A percentile compares a stretch with the other conserved stretches of the same genome.
Conservation (phyloP, 768 basidiomycete species). For the Crassisporium funariophilum region DNA sequence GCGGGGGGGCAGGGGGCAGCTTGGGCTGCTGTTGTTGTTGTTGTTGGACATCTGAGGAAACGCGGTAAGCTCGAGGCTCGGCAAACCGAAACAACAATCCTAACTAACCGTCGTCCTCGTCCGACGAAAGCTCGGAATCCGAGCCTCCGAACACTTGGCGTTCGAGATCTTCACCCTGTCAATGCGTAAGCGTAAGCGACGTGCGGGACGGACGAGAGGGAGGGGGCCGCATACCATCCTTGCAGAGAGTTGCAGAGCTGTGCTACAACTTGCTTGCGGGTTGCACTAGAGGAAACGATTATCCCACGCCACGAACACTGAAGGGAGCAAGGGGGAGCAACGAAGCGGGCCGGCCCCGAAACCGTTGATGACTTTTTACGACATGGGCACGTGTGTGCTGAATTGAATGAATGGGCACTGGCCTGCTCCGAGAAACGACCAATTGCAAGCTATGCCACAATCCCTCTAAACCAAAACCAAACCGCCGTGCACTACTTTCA, state of each 20-base stretch:
- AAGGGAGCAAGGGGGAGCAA: no score
- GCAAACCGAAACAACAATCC: no score
- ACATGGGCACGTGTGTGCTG: neutral
- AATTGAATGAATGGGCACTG: neutral
- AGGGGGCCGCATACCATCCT: slow-evolving; percentile 22
- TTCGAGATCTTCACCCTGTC: slow-evolving; percentile 45
- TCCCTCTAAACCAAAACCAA: no score
- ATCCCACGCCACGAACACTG: neutral
- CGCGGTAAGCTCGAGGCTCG: no score
- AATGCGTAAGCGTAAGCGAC: slow-evolving; percentile 18
- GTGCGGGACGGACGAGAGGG: neutral
- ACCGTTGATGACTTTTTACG: neutral
- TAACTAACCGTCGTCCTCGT: slow-evolving; percentile 62
- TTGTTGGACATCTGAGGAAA: slow-evolving; percentile 41
- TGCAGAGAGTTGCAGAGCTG: slow-evolving; percentile 9
- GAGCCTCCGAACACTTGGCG: slow-evolving; percentile 83
- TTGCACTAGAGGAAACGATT: neutral
- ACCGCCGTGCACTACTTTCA: no score
- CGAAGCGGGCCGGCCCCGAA: neutral
- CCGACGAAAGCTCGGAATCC: slow-evolving; percentile 81
- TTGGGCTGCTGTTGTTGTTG: slow-evolving; percentile 39
- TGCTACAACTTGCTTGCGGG: neutral
- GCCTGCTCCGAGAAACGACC: no score
- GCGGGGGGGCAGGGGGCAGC: slow-evolving; percentile 26
- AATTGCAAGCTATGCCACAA: no score